phyloP scores from a whole-genome alignment of 371 early-diverging fungal genomes.

The Entomophthora muscae region DNA sequence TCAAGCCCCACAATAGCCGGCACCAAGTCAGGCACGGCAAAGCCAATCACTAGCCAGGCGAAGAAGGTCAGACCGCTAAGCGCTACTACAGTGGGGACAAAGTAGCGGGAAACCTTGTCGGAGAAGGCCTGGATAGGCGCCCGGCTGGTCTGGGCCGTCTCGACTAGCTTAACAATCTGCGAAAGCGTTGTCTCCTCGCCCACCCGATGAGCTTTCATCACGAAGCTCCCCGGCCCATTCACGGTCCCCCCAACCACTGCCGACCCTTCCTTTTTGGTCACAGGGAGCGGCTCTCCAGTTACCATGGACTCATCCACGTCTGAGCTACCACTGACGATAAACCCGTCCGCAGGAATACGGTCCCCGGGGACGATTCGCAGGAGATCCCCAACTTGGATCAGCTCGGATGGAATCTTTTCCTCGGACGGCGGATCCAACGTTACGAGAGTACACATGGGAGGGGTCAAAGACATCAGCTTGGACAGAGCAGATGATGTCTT shows the following conservation, averaged over 20 bases:
- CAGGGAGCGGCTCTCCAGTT: conserved; percentile 91
- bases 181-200: conserved; percentile 65
- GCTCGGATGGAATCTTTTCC: conserved; percentile 59
- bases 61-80: conserved; percentile 55
- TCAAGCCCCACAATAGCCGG: conserved; percentile 27
- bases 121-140: conserved; percentile 76
- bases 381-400: conserved; percentile 66
- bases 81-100: conserved; percentile 72
- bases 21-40: conserved; percentile 21
- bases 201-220: conserved; percentile 52
- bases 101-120: conserved; percentile 64
- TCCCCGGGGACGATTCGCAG: conserved; percentile 84
- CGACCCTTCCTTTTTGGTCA: conserved; percentile 49
- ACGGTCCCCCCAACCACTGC: conserved; percentile 84
- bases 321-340: conserved; percentile 59
- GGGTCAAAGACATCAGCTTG: conserved; percentile 70
- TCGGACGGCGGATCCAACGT: conserved; percentile 27
- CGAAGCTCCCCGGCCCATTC: conserved; percentile 60
- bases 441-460: conserved; percentile 49
- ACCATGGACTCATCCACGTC: conserved; percentile 94
- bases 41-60: conserved; percentile 51
- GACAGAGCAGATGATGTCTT: conserved; percentile 77
- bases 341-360: conserved; percentile 87
- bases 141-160: conserved; percentile 67
- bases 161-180: conserved; percentile 80